Percentiles rank a stretch among this genome's conserved stretches.
Evolutionary conservation across 768 basidiomycete genomes (phyloP).

Genomic region (Russula olivacea): DNA sequence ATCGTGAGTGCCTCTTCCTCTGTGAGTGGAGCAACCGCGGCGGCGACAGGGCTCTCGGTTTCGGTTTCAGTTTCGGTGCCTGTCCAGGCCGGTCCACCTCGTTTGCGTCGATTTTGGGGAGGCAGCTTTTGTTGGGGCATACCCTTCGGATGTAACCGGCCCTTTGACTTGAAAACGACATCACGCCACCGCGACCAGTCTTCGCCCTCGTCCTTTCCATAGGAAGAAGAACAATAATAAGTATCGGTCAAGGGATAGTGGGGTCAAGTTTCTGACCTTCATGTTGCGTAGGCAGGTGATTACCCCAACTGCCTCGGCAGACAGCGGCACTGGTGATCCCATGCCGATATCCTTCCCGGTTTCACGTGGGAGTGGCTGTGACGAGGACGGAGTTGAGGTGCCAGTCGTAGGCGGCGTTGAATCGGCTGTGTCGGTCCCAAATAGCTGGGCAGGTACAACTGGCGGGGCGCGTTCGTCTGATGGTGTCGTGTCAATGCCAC

Average conservation of each 20-base stretch:
- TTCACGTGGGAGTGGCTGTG: conserved; percentile 67
- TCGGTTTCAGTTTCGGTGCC: background rate
- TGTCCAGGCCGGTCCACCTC: conserved; percentile 44
- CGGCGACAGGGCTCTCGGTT: background rate
- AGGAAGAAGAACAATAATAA: background rate
- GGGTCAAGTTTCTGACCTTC: conserved; percentile 49
- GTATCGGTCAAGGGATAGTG: background rate
- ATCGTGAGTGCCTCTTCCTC: conserved; percentile 44
- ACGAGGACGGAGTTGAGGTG: background rate
- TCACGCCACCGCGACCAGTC: conserved; percentile 89
- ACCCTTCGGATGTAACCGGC: conserved; percentile 40
- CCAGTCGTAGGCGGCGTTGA: background rate
- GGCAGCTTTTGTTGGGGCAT: conserved; percentile 46
- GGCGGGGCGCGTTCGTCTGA: conserved; percentile 61
- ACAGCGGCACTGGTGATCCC: conserved; percentile 78
- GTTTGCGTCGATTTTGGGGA: conserved; percentile 52
- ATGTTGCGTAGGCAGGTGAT: conserved; percentile 75
- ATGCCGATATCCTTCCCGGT: conserved; percentile 84
- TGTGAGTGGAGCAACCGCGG: conserved; percentile 36
- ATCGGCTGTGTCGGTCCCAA: conserved; percentile 29
- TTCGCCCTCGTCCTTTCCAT: conserved; percentile 68
- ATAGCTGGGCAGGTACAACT: conserved; percentile 40
- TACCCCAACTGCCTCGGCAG: conserved; percentile 67
- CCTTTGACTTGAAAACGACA: conserved; percentile 74
- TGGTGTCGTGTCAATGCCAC: conserved; percentile 74